Base-by-base conservation (phyloP, 2,329 filamentous ascomycete genomes). In the Tolypocladium paradoxum region DNA sequence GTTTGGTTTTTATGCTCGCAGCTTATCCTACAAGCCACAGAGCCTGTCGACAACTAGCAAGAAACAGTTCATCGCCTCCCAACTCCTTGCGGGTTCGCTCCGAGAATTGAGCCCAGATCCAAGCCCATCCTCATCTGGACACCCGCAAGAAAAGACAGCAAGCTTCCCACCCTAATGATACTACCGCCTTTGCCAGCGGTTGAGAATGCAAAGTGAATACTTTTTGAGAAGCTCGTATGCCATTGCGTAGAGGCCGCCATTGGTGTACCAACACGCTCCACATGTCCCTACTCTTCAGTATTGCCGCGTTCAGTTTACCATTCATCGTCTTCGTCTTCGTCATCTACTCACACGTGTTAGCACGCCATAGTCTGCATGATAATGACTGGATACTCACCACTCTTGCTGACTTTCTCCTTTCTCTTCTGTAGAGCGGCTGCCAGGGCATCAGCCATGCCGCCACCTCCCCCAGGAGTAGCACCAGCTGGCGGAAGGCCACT, bases 371-470 rank as follows among this genome's bases (percentile, higher is more conserved):
- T 48, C 40, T 48, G 24, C 24, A 43, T 22, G 45, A 54, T 49
- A 37, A 20, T 50, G 50, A 49, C 9, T 8, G 16, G 8, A 5
- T 40, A 85, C 88, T 83, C 82, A 96, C 92, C 92, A 77, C 89
- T 95, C 68, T 88, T 86, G 72, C 88, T 89, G 67, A 96, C 92
- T 77, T 95, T 96, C 70, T 90, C 83, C 76, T 96, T 96, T 69
- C 92, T 80, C 73, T 88, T 87, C 65, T 85, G 82, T 62, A 91
- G 70, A 54, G 86, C 87, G 55, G 83, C 85, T 55, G 88, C 88
- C 61, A 96, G 73, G 48, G 90, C 91, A 72, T 87, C 89, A 24
- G 90, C 89, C 78, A 96, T 82, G 36, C 82, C 84, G 53, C 83
- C 81, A 12, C 81, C 78, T 20, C 77, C 77, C 49, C 73, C 67